A percentile compares a stretch with the other conserved stretches of the same genome.
Evolutionary conservation across 2,329 filamentous ascomycete species (phyloP).

Genomic region (Akanthomyces uredinophilus): DNA sequence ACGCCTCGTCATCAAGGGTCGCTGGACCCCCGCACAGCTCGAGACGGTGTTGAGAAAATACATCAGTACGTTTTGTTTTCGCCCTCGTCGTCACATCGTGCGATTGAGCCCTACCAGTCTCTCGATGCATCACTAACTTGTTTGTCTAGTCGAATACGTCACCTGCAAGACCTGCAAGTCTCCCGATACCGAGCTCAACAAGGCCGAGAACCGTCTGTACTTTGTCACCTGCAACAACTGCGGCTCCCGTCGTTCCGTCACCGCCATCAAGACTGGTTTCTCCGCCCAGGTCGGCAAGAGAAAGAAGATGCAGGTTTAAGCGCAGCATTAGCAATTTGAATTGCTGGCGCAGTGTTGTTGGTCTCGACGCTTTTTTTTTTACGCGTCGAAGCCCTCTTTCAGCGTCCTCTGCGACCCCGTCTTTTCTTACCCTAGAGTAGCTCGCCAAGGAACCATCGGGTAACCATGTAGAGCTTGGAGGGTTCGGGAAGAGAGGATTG

Average conservation of each 20-base stretch:
- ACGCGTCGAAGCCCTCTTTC: too few relatives aligned
- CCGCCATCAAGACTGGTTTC: slow-evolving; percentile 99
- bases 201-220: slow-evolving; percentile 98
- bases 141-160: slow-evolving; percentile 75
- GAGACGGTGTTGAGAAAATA: slow-evolving; percentile 95
- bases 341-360: background rate
- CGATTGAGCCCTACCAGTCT: too few relatives aligned
- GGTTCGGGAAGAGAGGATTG: too few relatives aligned
- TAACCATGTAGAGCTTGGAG: too few relatives aligned
- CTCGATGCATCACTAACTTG: slow-evolving; percentile 26
- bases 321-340: background rate
- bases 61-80: slow-evolving; percentile 62
- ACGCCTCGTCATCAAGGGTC: slow-evolving; percentile 95
- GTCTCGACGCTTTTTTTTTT: background rate
- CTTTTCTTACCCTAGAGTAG: too few relatives aligned
- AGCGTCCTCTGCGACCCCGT: too few relatives aligned
- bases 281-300: slow-evolving; percentile 98
- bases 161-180: slow-evolving; percentile 98
- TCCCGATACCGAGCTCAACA: slow-evolving; percentile 92
- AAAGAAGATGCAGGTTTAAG: slow-evolving; percentile 83
- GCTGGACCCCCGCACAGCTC: slow-evolving; percentile 99
- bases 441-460: too few relatives aligned
- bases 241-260: slow-evolving; percentile 78
- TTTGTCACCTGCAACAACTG: slow-evolving; percentile 94
- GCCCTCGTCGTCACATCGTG: too few relatives aligned